Conservation (phyloP, 2,329 filamentous ascomycete genomes). For the Didymosphaeria variabile region DNA sequence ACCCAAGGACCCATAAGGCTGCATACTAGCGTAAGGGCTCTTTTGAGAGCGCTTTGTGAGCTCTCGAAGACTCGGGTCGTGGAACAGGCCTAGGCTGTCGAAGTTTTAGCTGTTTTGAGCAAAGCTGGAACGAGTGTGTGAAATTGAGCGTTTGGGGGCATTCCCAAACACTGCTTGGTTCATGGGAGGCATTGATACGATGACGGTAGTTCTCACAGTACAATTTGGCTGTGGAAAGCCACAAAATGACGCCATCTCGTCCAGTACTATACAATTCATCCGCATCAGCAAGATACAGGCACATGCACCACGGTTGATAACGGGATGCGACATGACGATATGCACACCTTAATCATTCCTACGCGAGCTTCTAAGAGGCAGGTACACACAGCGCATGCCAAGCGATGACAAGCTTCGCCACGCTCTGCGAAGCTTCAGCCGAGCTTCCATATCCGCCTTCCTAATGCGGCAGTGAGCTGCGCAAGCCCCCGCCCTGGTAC, state of each 20-base stretch:
- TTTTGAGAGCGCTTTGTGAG: not conserved
- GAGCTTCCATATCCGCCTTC: conserved; percentile 5
- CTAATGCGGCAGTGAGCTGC: conserved; percentile 9
- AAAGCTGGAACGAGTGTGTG: not conserved
- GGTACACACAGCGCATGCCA: conserved; percentile 7
- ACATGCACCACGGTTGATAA: not conserved
- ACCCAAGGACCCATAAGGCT: not conserved
- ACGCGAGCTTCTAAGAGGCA: not conserved
- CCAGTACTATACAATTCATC: not conserved
- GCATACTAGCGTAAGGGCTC: not conserved
- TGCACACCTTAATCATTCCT: not conserved
- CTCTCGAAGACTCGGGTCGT: not conserved
- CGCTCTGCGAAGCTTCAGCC: conserved; percentile 14
- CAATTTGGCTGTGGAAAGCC: not conserved
- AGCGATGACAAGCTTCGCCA: conserved; percentile 17
- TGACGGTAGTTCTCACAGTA: not conserved
- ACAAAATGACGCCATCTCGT: not conserved
- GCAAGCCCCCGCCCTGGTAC: not conserved
- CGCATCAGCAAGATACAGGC: not conserved
- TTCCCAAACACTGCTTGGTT: not conserved
- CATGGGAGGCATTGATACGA: not conserved
- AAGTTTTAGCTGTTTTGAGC: not conserved
- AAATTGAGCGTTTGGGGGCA: not conserved
- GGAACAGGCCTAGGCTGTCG: not conserved
- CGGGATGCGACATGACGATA: conserved; percentile 1